phyloP scores from a whole-genome alignment of 2,329 filamentous ascomycete species.

The Diaporthe velutina region DNA sequence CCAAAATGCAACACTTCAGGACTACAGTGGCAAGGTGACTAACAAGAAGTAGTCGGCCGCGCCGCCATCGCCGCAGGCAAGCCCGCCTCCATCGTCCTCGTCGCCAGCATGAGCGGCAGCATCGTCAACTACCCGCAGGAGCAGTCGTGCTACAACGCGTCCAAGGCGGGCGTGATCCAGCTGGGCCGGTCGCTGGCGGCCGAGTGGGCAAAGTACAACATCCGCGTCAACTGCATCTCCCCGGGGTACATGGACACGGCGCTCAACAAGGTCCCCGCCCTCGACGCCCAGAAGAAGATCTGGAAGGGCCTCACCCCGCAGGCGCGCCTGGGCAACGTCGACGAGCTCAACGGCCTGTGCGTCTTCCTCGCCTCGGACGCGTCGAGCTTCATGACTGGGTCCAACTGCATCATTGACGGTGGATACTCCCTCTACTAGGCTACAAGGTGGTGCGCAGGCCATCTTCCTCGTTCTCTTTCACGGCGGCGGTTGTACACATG shows the following conservation, averaged over 20 bases:
- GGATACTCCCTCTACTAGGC: slow-evolving; percentile 76
- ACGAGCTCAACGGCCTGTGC: slow-evolving; percentile 83
- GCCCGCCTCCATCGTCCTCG: slow-evolving; percentile 80
- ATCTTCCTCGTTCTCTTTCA: neutral
- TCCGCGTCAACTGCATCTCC: slow-evolving; percentile 87
- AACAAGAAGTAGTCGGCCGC: slow-evolving; percentile 62
- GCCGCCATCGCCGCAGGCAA: slow-evolving; percentile 80
- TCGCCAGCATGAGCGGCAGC: slow-evolving; percentile 85
- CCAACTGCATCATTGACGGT: slow-evolving; percentile 79
- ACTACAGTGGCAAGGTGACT: no score
- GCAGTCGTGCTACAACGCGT: slow-evolving; percentile 86
- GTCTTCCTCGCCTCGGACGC: slow-evolving; percentile 82
- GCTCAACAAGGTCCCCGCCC: slow-evolving; percentile 81
- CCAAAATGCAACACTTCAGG: no score
- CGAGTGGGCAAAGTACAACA: slow-evolving; percentile 85
- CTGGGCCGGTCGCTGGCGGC: slow-evolving; percentile 84
- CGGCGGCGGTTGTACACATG: neutral
- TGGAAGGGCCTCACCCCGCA: slow-evolving; percentile 82
- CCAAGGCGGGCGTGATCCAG: slow-evolving; percentile 84
- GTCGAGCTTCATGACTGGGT: slow-evolving; percentile 82
- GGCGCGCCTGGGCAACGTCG: slow-evolving; percentile 77
- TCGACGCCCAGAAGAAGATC: slow-evolving; percentile 86
- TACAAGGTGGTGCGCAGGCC: slow-evolving; percentile 40
- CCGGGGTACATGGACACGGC: slow-evolving; percentile 91
- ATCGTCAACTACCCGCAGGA: slow-evolving; percentile 90